Conservation (phyloP, 257 asterid species). For the Solanum virginianum region DNA sequence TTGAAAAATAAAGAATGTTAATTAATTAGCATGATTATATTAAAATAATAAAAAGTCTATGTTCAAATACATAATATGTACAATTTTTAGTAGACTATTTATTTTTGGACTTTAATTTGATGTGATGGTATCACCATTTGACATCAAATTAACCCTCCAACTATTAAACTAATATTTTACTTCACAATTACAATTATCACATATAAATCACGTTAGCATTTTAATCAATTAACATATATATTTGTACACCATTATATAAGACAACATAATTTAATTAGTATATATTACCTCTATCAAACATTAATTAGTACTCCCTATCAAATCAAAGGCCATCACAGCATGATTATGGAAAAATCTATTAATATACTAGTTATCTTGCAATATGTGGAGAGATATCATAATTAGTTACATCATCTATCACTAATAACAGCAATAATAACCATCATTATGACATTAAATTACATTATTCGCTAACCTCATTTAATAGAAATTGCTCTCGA, state of each 20-base stretch:
- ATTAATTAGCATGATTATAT: too few species aligned
- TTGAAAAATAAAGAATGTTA: too few species aligned
- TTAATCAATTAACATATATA: background rate
- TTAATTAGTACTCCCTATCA: background rate
- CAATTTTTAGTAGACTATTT: too few species aligned
- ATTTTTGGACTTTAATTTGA: too few species aligned
- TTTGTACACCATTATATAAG: background rate
- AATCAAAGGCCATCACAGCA: background rate
- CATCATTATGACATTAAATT: background rate
- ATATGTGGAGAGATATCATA: background rate
- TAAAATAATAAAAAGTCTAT: too few species aligned
- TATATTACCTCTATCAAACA: background rate
- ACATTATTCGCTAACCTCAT: background rate
- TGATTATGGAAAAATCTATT: background rate
- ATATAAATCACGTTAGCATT: background rate
- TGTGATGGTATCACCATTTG: too few species aligned
- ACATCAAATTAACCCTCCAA: background rate
- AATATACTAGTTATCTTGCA: background rate
- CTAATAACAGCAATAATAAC: background rate
- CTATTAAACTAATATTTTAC: background rate
- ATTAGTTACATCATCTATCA: background rate
- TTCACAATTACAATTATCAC: background rate
- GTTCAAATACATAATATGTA: too few species aligned
- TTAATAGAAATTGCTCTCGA: background rate
- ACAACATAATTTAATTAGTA: background rate